Evolutionary conservation across 129 eudicot species (phyloP).

Genomic region (Erigeron canadensis): DNA sequence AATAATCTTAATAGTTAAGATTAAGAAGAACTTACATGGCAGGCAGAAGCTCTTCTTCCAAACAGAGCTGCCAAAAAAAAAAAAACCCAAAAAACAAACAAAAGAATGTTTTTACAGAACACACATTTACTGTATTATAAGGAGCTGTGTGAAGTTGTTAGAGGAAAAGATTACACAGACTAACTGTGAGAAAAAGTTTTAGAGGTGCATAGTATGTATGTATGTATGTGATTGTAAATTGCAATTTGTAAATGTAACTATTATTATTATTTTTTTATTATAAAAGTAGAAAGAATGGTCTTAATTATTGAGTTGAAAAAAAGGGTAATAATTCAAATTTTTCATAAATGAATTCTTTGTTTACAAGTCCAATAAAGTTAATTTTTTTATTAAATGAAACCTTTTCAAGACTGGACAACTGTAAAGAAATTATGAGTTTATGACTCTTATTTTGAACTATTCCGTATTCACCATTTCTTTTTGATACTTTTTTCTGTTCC

Average conservation of each 20-base stretch:
- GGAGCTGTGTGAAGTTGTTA: constrained; percentile 19
- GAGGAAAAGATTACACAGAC: constrained; percentile 24
- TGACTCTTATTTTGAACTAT: no score
- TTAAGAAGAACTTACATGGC: constrained; percentile 4
- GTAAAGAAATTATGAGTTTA: background rate
- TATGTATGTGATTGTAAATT: constrained; percentile 5
- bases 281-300: background rate
- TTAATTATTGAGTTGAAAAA: constrained; percentile 21
- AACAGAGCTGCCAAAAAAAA: constrained; percentile 20
- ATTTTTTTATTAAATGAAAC: constrained; percentile 30
- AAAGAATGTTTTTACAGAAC: constrained; percentile 7
- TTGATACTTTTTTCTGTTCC: no score
- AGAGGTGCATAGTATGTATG: constrained; percentile 22
- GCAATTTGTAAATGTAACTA: no score
- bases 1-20: background rate
- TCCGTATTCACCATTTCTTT: no score
- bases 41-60: constrained; percentile 24
- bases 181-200: constrained; percentile 11
- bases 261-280: background rate
- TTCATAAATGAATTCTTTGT: constrained; percentile 16
- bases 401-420: constrained; percentile 32
- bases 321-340: constrained; percentile 20
- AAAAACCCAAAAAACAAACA: background rate
- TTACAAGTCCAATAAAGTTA: constrained; percentile 35
- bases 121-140: constrained; percentile 16